These are phyloP conservation scores for Exserohilum rostratum DNA, from an alignment of 2,329 filamentous ascomycete genomes.

Conservation along the genomic window DNA sequence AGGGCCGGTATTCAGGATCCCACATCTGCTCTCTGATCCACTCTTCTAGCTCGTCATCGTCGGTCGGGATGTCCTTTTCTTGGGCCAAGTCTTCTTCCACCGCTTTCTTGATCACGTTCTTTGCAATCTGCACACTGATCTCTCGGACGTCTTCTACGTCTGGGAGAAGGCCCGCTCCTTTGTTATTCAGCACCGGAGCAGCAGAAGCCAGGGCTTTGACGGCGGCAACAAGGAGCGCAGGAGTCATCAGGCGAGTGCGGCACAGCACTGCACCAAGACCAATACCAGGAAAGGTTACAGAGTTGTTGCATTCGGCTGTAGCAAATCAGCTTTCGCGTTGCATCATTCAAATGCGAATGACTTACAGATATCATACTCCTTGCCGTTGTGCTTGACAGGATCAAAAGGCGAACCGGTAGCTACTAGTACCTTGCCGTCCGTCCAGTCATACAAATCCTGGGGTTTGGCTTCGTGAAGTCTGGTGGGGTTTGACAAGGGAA, in stretches of 20 bases:
- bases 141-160: conserved; percentile 76
- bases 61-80: conserved; percentile 67
- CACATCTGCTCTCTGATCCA: conserved; percentile 85
- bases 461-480: conserved; percentile 82
- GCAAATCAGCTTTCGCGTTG: conserved; percentile 9
- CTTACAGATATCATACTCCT: conserved; percentile 61
- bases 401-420: conserved; percentile 85
- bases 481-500: conserved; percentile 87
- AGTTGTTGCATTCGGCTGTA: conserved; percentile 84
- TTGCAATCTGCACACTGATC: conserved; percentile 79
- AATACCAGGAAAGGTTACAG: conserved; percentile 83
- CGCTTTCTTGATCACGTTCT: conserved; percentile 74
- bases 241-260: conserved; percentile 69
- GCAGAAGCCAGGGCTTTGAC: conserved; percentile 73
- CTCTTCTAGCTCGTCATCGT: conserved; percentile 63
- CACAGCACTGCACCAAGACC: conserved; percentile 78
- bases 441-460: conserved; percentile 77
- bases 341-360: conserved; percentile 2
- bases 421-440: conserved; percentile 75
- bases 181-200: conserved; percentile 71
- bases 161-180: conserved; percentile 70
- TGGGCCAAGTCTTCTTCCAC: conserved; percentile 71
- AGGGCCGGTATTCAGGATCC: conserved; percentile 70
- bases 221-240: conserved; percentile 82
- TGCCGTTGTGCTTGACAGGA: conserved; percentile 67